These are phyloP conservation scores for Knufia petricola DNA, from an alignment of 2,329 filamentous ascomycete species.

Conservation along the genomic window DNA sequence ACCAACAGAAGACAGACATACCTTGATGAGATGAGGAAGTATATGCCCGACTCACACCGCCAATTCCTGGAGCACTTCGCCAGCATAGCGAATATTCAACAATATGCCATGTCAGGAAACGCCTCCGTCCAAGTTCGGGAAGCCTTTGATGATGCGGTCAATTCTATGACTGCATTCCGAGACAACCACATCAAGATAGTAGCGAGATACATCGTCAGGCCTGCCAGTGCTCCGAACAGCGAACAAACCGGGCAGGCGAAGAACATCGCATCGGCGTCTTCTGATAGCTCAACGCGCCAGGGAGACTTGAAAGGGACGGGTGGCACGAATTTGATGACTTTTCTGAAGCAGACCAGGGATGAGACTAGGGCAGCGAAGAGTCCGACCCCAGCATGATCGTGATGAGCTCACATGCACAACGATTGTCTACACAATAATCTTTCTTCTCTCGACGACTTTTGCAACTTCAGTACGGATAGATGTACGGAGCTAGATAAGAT, in stretches of 20 bases:
- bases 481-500: no score
- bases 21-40: constrained; percentile 42
- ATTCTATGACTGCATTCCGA: constrained; percentile 38
- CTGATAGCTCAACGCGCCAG: constrained; percentile 21
- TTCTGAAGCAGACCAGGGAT: constrained; percentile 43
- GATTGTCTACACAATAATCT: no score
- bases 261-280: constrained; percentile 40
- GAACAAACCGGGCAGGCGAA: constrained; percentile 16
- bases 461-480: no score
- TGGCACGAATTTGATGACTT: constrained; percentile 45
- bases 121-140: constrained; percentile 29
- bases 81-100: constrained; percentile 36
- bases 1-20: constrained; percentile 17
- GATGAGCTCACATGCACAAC: neutral
- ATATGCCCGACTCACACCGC: constrained; percentile 46
- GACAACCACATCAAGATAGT: constrained; percentile 46
- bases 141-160: constrained; percentile 40
- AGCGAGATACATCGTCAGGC: constrained; percentile 44
- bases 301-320: constrained; percentile 38
- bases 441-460: no score
- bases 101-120: constrained; percentile 32
- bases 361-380: constrained; percentile 32
- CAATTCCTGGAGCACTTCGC: constrained; percentile 42
- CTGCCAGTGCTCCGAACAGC: constrained; percentile 24
- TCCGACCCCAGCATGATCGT: neutral